Percentiles rank a stretch among this genome's conserved stretches.
phyloP scores from a whole-genome alignment of 2,329 filamentous ascomycete species.

The Penicillium aurantiogriseum region DNA sequence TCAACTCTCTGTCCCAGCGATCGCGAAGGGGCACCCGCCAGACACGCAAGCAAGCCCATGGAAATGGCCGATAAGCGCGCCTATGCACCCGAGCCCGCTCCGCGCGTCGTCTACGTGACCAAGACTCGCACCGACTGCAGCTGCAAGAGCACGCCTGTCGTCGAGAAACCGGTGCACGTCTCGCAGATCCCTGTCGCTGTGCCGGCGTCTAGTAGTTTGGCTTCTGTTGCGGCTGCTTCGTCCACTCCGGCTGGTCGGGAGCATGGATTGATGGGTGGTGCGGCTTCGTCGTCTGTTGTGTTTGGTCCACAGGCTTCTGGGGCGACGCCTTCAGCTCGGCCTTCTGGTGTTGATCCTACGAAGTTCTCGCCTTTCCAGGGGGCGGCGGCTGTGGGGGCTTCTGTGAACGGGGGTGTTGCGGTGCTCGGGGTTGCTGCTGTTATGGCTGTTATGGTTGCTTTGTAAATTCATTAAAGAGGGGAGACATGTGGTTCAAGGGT shows the following conservation, averaged over 20 bases:
- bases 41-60: slow-evolving; percentile 25
- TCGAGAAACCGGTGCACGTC: slow-evolving; percentile 4
- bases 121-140: slow-evolving; percentile 22
- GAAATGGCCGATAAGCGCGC: slow-evolving; percentile 16
- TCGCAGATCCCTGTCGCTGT: slow-evolving; percentile 25
- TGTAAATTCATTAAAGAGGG: slow-evolving; percentile 8
- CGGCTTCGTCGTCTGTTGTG: slow-evolving; percentile 16
- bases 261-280: slow-evolving; percentile 7
- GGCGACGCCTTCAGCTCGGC: slow-evolving; percentile 16
- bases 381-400: slow-evolving; percentile 12
- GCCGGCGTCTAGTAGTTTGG: slow-evolving; percentile 15
- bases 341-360: slow-evolving; percentile 18
- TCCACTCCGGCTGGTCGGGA: slow-evolving; percentile 9
- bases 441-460: slow-evolving; percentile 24
- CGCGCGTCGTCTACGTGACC: slow-evolving; percentile 23
- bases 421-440: slow-evolving; percentile 20
- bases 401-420: slow-evolving; percentile 13
- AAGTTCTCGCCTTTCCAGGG: slow-evolving; percentile 21
- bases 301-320: slow-evolving; percentile 11
- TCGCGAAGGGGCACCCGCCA: slow-evolving; percentile 5
- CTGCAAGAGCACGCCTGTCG: slow-evolving; percentile 17
- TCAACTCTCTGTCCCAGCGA: slow-evolving; percentile 8
- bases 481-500: too few species aligned
- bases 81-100: slow-evolving; percentile 7
- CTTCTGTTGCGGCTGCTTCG: slow-evolving; percentile 1